Evolutionary conservation across 2,329 filamentous ascomycete species (phyloP), one percentile per base, ranked within the genome.

Genomic region (Penicillium vulpinum): DNA sequence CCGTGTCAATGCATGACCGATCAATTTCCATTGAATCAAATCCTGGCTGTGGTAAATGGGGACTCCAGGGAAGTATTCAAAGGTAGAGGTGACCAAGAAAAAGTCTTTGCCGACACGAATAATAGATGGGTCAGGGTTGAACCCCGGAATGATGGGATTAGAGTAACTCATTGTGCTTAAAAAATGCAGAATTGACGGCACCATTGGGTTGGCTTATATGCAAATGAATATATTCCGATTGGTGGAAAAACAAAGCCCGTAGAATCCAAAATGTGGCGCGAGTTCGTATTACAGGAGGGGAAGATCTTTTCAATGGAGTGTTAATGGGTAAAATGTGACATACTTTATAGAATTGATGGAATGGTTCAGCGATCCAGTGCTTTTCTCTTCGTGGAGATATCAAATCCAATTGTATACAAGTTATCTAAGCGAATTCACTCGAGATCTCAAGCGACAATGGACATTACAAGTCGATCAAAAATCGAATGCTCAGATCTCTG

Each of bases 71-170:
- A 84, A 86, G 67, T 80, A 84, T 67, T 87, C 84, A 56, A 88
- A 87, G 0, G 83, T 84, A 0, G 84, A 87, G 4, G 83, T 87
- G 36, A 81, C 81, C 28, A 87, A 77, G 67, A 83, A 87, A 66
- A 81, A 87, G 62, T 82, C 79, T 40, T 75, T 62, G 8, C 73
- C 73, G 21, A 83, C 78, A 3, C 81, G 73, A 11, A 83, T 61
- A 38, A 84, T 77, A 0, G 83, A 85, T 0, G 85, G 85, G 60
- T 88, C 85, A 6, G 85, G 83, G 54, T 87, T 86, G 73, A 85
- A 87, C 24, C 85, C 84, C 2, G 78, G 76, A 38, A 87, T 75
- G 21, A 86, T 78, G 2, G 84, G 85, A 63, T 86, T 71, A 26
- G 35, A 62, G 44, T 62, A 71, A 16, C 55, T 65, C 64, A 66